Conservation (phyloP, 345 rosid genomes). For the Heritiera littoralis region DNA sequence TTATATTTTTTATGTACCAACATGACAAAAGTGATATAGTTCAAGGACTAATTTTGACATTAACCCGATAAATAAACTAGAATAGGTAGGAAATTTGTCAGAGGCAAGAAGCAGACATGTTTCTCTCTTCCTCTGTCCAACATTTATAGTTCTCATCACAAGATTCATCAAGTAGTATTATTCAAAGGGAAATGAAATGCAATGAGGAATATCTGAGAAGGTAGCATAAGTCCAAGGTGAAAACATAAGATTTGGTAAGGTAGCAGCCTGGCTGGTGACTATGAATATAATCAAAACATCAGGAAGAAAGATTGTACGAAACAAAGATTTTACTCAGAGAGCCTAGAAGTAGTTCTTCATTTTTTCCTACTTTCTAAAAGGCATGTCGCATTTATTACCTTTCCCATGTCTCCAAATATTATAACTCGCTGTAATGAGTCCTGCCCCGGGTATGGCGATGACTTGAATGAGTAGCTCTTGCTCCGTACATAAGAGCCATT, state of each 20-base stretch:
- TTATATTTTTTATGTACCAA: too few species aligned
- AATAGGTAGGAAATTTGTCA: too few species aligned
- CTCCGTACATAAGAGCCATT: constrained; percentile 52
- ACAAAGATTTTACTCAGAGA: not conserved
- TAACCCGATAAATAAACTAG: too few species aligned
- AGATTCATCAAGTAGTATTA: too few species aligned
- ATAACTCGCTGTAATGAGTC: constrained; percentile 75
- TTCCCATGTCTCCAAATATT: constrained; percentile 87
- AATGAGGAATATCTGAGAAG: too few species aligned
- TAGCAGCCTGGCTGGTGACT: not conserved
- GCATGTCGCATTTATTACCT: constrained; percentile 42
- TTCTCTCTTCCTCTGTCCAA: too few species aligned
- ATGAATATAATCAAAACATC: not conserved
- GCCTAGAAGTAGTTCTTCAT: not conserved
- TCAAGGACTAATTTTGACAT: too few species aligned
- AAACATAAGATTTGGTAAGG: not conserved
- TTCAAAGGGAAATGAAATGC: too few species aligned
- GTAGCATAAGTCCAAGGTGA: not conserved
- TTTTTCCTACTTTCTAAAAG: constrained; percentile 7
- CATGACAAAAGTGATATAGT: too few species aligned
- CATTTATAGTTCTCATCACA: too few species aligned
- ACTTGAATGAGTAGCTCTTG: constrained; percentile 61
- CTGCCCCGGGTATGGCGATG: constrained; percentile 89
- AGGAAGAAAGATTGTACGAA: not conserved
- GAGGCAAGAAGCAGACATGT: too few species aligned